phyloP scores from a whole-genome alignment of 1,284 basidiomycete genomes.

The Sanguinoderma infundibulare region DNA sequence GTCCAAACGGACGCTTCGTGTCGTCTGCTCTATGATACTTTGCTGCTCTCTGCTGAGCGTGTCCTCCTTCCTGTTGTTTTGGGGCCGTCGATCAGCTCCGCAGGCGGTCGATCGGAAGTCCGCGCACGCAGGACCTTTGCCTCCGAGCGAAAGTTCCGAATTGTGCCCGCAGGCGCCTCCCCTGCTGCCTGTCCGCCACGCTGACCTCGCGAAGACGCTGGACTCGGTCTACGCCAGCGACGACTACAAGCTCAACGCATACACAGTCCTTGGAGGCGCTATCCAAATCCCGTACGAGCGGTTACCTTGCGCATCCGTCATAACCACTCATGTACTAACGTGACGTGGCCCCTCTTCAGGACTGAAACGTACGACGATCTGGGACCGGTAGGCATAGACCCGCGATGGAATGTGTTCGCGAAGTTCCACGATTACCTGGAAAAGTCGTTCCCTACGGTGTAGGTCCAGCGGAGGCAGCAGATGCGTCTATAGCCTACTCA shows the following conservation, averaged over 20 bases:
- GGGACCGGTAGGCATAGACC: constrained; percentile 41
- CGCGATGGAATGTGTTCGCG: constrained; percentile 46
- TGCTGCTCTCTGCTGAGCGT: background rate
- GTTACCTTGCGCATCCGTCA: background rate
- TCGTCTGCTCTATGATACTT: background rate
- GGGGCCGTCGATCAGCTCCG: background rate
- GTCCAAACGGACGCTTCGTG: background rate
- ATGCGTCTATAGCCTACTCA: background rate
- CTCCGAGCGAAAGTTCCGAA: constrained; percentile 11
- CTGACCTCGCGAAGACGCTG: background rate
- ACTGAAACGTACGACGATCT: constrained; percentile 36
- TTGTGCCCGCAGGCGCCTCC: constrained; percentile 15
- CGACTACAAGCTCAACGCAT: constrained; percentile 20
- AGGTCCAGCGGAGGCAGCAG: constrained; percentile 19
- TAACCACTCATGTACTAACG: background rate
- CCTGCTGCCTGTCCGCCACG: constrained; percentile 14
- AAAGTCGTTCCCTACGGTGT: constrained; percentile 45
- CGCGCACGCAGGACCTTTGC: constrained; percentile 3
- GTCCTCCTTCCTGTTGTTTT: background rate
- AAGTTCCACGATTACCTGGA: constrained; percentile 45
- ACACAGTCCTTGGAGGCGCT: constrained; percentile 24
- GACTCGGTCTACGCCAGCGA: constrained; percentile 8
- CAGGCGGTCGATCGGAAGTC: background rate
- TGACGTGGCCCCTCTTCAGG: constrained; percentile 11
- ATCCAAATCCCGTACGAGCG: constrained; percentile 28